Base-by-base conservation (phyloP, 495 filamentous ascomycete species). In the Xylaria cubensis region DNA sequence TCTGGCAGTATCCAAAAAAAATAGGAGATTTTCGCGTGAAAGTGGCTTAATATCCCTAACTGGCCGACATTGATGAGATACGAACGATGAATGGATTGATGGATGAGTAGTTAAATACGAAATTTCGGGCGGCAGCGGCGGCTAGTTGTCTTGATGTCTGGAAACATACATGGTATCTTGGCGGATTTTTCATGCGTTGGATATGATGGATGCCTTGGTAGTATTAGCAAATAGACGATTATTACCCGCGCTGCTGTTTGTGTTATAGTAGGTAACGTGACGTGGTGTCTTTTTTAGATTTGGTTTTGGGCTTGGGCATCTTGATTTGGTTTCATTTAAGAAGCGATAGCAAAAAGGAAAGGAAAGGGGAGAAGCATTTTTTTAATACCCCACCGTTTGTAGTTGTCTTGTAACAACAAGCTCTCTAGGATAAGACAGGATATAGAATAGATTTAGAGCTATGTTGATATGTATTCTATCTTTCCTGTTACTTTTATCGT, bases 41-140 rank as follows among this genome's bases (percentile, higher is more conserved):
- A 29, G 34, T 56, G 50, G 17, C 26, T 42, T 67, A 42, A 21
- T 67, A 56, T 66, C 34, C 50, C 34, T 61, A 21, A 29, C 34
- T 26, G 29, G 65, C 65, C 65, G 44, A 67, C 12, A n/a, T 36
- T 67, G 34, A 67, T 56, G 65, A 67, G 65, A 67, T 32, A 56
- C 50, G 65, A 67, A 56, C 50, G 65, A 67, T 67, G 50, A 42
- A 55, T 53, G 17, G 46, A 67, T 50, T 17, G 46, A 19, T 61
- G 2, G 63, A 65, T 50, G 26, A 26, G 9, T n/a, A n/a, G n/a
- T 51, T 29, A n/a, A 39, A 64, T 44, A 9, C 61, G 36, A 39
- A 39, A 39, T 7, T 24, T 42, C 36, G 61, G 42, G 64, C 6
- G 36, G 36, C 34, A 6, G 32, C n/a, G 64, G 29, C 64, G 50